Percentiles rank a stretch among this genome's conserved stretches.
phyloP scores from a whole-genome alignment of 306 rosid genomes.

The Canavalia gladiata region DNA sequence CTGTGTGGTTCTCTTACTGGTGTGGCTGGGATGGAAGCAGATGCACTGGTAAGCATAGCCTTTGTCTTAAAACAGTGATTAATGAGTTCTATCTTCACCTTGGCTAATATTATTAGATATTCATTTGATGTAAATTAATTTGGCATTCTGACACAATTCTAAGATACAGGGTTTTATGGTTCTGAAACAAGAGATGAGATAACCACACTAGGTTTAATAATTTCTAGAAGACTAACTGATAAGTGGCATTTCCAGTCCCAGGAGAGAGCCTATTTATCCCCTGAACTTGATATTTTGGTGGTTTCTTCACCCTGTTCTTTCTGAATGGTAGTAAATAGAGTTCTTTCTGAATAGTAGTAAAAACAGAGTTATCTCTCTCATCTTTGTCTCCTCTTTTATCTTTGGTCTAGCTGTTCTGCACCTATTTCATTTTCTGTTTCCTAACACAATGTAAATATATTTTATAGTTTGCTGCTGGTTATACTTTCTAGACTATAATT shows the following conservation, averaged over 20 bases:
- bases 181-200: slow-evolving; percentile 19
- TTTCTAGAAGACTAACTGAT: slow-evolving; percentile 33
- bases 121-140: slow-evolving; percentile 34
- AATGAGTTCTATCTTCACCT: slow-evolving; percentile 31
- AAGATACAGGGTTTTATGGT: slow-evolving; percentile 1
- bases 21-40: slow-evolving; percentile 99
- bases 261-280: not conserved
- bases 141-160: slow-evolving; percentile 29
- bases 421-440: no score
- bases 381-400: no score
- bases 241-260: not conserved
- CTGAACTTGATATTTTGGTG: not conserved
- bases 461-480: slow-evolving; percentile 33
- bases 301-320: no score
- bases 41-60: slow-evolving; percentile 83
- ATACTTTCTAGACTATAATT: slow-evolving; percentile 34
- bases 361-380: no score
- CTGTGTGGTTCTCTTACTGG: slow-evolving; percentile 97
- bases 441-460: not conserved
- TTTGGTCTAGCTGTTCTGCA: no score
- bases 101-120: slow-evolving; percentile 31
- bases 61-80: slow-evolving; percentile 40
- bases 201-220: slow-evolving; percentile 17
- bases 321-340: no score
- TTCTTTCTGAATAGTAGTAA: no score